Evolutionary conservation across 164 flowering plant species (phyloP), one percentile per base, ranked within the genome.

Genomic region (Akebia trifoliata): DNA sequence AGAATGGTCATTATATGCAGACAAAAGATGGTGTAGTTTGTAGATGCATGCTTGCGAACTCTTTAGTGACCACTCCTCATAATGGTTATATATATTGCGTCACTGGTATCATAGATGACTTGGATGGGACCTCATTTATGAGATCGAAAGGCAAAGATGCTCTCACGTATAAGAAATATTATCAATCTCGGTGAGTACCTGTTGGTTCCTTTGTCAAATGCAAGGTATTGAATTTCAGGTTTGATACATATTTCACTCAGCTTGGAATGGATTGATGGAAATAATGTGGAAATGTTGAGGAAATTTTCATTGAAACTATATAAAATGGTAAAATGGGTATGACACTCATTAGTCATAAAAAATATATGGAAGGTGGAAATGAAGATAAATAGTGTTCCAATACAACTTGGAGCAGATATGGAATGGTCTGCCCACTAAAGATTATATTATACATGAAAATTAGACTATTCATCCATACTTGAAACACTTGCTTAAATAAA

Each of bases 21-120:
- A 78, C 84, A 8, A 77, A 73, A 61, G 63, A 67, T 61, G 83
- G 78, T 50, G 32, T 31, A 21, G 68, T 81, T 0, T 81, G 82
- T 62, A 60, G 65, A 36, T 78, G 90, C 59, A 57, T 68, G 60
- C 70, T 88, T 34, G 67, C 66, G 54, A 79, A 81, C 31, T 79
- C 86, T n/a, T 43, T 91, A 46, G 87, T 91, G 4, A 63, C 40
- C 43, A 88, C 97, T 4, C 97, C 97, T 10, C 92, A 91, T 52
- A 91, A 77, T 72, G 82, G 79, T 6, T 29, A 22, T 4, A 17
- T 84, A 9, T 91, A 91, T 58, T 77, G 73, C 62, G 59, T 79
- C 28, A 57, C 49, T 32, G 75, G 82, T 34, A 53, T 70, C 54
- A 63, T 84, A 31, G 59, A 73, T 50, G 71, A 68, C 20, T 18